These are phyloP conservation scores for Trametes elegans DNA, from an alignment of 768 basidiomycete species.

Conservation along the genomic window DNA sequence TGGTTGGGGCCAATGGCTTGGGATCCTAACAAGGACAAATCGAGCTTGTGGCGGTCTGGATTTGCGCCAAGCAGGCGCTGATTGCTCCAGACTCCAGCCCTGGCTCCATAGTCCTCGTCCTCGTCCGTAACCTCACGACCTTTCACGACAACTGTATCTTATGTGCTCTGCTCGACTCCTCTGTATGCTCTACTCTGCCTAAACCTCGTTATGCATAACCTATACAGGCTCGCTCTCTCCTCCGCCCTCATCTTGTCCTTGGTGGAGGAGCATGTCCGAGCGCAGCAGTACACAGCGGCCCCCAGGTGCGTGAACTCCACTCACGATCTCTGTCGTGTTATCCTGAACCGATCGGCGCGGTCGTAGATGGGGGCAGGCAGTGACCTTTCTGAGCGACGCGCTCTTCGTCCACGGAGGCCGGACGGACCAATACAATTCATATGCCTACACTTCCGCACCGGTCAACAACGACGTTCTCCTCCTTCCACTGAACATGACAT, in stretches of 20 bases:
- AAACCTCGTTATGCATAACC: constrained; percentile 9
- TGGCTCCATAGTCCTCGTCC: constrained; percentile 1
- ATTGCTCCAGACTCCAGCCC: constrained; percentile 9
- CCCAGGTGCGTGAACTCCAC: constrained; percentile 19
- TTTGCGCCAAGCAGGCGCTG: constrained; percentile 4
- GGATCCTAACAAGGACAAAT: constrained; percentile 25
- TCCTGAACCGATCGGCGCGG: neutral
- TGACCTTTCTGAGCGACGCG: constrained; percentile 51
- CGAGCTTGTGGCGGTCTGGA: constrained; percentile 7
- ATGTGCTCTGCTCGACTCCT: constrained; percentile 14
- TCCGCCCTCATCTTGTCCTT: constrained; percentile 16
- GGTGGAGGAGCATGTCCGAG: constrained; percentile 14
- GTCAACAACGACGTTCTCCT: constrained; percentile 67
- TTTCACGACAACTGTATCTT: constrained; percentile 5
- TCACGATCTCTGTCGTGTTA: neutral
- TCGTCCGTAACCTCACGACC: constrained; percentile 18
- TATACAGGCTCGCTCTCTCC: constrained; percentile 1
- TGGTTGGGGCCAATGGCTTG: constrained; percentile 16
- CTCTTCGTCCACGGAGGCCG: constrained; percentile 82
- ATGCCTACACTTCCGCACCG: constrained; percentile 73
- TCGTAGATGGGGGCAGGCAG: constrained; percentile 82
- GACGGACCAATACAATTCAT: constrained; percentile 62
- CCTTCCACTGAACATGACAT: constrained; percentile 62
- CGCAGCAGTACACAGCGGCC: constrained; percentile 22
- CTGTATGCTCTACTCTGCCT: constrained; percentile 5